Conservation (phyloP, 1,139 yeast genomes). For the Blastobotrys indianensis region DNA sequence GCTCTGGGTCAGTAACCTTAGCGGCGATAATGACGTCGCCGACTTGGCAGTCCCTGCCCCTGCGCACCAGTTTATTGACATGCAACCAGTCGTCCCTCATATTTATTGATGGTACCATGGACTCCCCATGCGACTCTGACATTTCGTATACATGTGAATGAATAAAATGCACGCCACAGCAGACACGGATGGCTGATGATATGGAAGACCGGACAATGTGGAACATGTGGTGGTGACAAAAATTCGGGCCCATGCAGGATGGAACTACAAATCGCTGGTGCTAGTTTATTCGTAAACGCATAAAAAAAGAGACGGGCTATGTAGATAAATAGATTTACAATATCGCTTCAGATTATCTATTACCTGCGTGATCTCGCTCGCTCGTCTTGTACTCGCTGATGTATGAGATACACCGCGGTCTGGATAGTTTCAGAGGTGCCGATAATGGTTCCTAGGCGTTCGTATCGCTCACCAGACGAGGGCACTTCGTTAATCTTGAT, state of each 20-base stretch:
- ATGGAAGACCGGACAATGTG: neutral
- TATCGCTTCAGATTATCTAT: neutral
- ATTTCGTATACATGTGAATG: conserved; percentile 67
- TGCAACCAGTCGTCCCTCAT: conserved; percentile 74
- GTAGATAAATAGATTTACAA: neutral
- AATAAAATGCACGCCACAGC: conserved; percentile 62
- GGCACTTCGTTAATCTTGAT: conserved; percentile 36
- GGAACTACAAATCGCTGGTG: neutral
- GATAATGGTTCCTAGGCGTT: conserved; percentile 63
- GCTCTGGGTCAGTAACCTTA: conserved; percentile 85
- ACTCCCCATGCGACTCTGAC: conserved; percentile 83
- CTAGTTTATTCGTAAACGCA: neutral
- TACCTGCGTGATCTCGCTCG: conserved; percentile 12
- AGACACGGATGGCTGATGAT: conserved; percentile 46
- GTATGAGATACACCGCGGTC: conserved; percentile 24
- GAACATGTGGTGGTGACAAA: neutral
- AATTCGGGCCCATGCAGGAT: neutral
- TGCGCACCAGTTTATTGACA: conserved; percentile 54
- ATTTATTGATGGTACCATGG: conserved; percentile 88
- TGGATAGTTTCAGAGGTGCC: conserved; percentile 60
- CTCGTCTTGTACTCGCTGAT: conserved; percentile 27
- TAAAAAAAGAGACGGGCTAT: neutral
- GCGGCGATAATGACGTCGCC: conserved; percentile 88
- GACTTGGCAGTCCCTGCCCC: conserved; percentile 55
- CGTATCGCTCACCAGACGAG: conserved; percentile 23